Percentiles rank a stretch among this genome's conserved stretches.
Conservation (phyloP, 768 basidiomycete species). For the Suillus subaureus region DNA sequence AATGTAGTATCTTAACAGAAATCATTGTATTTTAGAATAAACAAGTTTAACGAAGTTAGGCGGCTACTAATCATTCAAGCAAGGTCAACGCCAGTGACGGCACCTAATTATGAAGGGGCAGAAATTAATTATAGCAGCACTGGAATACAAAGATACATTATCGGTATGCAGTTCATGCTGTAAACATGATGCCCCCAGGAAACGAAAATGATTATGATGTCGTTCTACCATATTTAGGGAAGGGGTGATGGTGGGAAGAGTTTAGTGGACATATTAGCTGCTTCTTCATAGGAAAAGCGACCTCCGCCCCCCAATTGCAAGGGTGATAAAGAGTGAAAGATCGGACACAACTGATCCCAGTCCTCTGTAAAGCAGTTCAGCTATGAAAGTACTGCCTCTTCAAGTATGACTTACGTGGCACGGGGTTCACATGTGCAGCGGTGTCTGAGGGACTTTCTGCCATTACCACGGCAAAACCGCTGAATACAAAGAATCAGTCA, state of each 20-base stretch:
- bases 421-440: not conserved
- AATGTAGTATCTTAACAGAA: too few species aligned
- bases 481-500: slow-evolving; percentile 4
- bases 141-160: too few species aligned
- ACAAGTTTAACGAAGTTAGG: too few species aligned
- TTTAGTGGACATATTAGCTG: slow-evolving; percentile 20
- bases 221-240: not conserved
- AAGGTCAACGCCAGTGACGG: too few species aligned
- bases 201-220: not conserved
- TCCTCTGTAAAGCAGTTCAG: slow-evolving; percentile 15
- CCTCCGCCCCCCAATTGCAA: slow-evolving; percentile 25
- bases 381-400: not conserved
- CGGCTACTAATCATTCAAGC: too few species aligned
- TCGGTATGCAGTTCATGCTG: too few species aligned
- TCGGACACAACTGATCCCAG: slow-evolving; percentile 30
- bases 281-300: slow-evolving; percentile 18
- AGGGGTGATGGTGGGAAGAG: slow-evolving; percentile 15
- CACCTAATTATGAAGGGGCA: not conserved
- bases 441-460: slow-evolving; percentile 24
- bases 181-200: not conserved
- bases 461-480: slow-evolving; percentile 34
- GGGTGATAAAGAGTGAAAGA: slow-evolving; percentile 19
- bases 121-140: not conserved
- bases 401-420: not conserved
- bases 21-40: too few species aligned